Conservation (phyloP, 129 eudicot species). For the sunflower (Helianthus annuus) region HanXRQr2.0-SUNRISE NC_035445.2:57880585-57881084, state of each 20-base stretch:
- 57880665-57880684: slow-evolving; percentile 35
- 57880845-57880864: slow-evolving; percentile 42
- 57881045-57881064: slow-evolving; percentile 8
- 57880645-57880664: slow-evolving; percentile 40
- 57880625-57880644: background rate
- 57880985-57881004: slow-evolving; percentile 29
- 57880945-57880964: background rate
- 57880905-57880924: slow-evolving; percentile 19
- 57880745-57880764: slow-evolving; percentile 33
- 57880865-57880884: slow-evolving; percentile 35
- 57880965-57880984: slow-evolving; percentile 33
- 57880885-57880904: background rate
- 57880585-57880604: background rate
- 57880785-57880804: slow-evolving; percentile 12
- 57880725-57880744: slow-evolving; percentile 34
- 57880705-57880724: slow-evolving; percentile 39
- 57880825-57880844: slow-evolving; percentile 39
- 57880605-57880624: background rate
- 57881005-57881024: slow-evolving; percentile 39
- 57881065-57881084: background rate
- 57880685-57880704: slow-evolving; percentile 18
- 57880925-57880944: slow-evolving; percentile 25
- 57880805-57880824: slow-evolving; percentile 28
- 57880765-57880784: slow-evolving; percentile 4
- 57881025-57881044: slow-evolving; percentile 17